Evolutionary conservation across 179 eudicot species (phyloP).

Genomic region (Silene noctiflora): DNA sequence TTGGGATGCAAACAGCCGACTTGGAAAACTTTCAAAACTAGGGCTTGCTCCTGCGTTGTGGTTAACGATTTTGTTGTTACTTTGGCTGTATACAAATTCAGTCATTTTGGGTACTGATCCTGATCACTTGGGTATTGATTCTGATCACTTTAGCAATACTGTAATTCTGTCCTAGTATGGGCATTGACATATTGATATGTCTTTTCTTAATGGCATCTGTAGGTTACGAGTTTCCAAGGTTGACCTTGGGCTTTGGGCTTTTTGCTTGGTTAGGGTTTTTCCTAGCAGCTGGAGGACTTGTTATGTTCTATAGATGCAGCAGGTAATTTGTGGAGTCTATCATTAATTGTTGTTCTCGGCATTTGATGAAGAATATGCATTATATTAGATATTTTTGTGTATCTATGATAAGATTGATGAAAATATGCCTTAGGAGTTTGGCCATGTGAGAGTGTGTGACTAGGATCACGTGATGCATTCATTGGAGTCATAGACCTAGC

Average conservation of each 20-base stretch:
- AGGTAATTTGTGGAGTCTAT: constrained; percentile 45
- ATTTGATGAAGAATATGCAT: not conserved
- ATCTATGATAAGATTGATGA: not conserved
- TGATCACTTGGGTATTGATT: not conserved
- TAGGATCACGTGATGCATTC: not conserved
- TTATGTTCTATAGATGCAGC: constrained; percentile 83
- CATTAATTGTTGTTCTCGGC: constrained; percentile 1
- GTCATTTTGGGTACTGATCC: constrained; percentile 66
- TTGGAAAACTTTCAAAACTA: constrained; percentile 77
- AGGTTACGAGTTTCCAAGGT: constrained; percentile 68
- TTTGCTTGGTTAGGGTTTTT: constrained; percentile 88
- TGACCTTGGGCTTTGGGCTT: constrained; percentile 74
- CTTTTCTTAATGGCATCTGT: constrained; percentile 21
- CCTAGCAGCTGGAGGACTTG: constrained; percentile 66
- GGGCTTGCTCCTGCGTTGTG: constrained; percentile 89
- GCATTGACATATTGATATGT: constrained; percentile 15
- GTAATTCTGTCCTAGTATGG: constrained; percentile 2
- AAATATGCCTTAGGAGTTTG: not conserved
- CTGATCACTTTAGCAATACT: not conserved
- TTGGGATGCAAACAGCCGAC: constrained; percentile 65
- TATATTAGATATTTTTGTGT: not conserved
- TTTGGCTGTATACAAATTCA: constrained; percentile 62
- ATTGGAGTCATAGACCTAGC: too few relatives aligned
- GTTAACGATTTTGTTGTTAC: constrained; percentile 67
- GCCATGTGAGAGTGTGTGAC: not conserved